Percentiles rank a stretch among this genome's conserved stretches.
Evolutionary conservation across 345 rosid genomes (phyloP).

Genomic region (Combretum micranthum): DNA sequence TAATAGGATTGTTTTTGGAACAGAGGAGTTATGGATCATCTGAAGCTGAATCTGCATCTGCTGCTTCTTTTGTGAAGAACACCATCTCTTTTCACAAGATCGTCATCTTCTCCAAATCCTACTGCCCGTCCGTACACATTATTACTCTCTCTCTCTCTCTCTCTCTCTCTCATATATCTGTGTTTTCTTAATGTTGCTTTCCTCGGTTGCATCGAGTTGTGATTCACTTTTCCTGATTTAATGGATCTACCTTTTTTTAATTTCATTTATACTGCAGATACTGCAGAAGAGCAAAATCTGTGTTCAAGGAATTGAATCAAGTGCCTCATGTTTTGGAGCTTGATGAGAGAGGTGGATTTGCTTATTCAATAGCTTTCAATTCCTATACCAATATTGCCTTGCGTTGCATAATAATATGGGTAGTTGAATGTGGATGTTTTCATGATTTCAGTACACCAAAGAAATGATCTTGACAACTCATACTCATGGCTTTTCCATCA

Average conservation of each 20-base stretch:
- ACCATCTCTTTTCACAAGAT: constrained; percentile 76
- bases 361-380: constrained; percentile 5
- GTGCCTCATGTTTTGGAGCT: constrained; percentile 77
- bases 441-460: no score
- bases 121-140: constrained; percentile 53
- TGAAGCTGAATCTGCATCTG: constrained; percentile 21
- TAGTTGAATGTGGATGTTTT: no score
- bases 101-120: constrained; percentile 96
- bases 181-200: neutral
- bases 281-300: constrained; percentile 75
- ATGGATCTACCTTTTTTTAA: neutral
- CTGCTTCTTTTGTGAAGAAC: constrained; percentile 55
- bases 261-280: constrained; percentile 41
- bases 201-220: no score
- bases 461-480: no score
- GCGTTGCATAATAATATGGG: no score
- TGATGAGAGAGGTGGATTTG: constrained; percentile 66
- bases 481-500: no score
- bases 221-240: no score
- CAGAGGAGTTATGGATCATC: constrained; percentile 12
- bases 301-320: constrained; percentile 66
- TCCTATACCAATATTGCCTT: no score
- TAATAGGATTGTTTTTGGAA: constrained; percentile 13
- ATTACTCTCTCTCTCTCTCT: constrained; percentile 12
- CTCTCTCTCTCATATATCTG: constrained; percentile 1